These are phyloP conservation scores for Glaciozyma antarctica DNA, from an alignment of 768 basidiomycete genomes.

Conservation along the genomic window DNA sequence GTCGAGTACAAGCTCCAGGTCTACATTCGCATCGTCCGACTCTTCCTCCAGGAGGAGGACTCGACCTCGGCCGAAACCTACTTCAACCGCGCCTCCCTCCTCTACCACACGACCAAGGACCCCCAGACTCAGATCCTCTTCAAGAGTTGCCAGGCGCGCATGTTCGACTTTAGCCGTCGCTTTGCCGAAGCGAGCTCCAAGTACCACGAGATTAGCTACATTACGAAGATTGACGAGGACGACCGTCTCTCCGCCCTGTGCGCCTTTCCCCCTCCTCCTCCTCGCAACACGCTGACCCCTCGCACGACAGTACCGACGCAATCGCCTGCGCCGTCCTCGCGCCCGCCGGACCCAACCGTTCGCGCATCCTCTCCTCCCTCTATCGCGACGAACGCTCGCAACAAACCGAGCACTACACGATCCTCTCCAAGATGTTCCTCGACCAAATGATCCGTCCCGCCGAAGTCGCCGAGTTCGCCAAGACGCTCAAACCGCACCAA, in stretches of 20 bases:
- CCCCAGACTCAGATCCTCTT: slow-evolving; percentile 70
- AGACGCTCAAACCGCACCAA: slow-evolving; percentile 79
- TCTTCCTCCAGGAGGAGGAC: slow-evolving; percentile 91
- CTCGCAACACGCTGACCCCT: neutral
- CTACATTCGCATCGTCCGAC: slow-evolving; percentile 86
- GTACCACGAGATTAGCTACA: slow-evolving; percentile 69
- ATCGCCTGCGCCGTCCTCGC: slow-evolving; percentile 94
- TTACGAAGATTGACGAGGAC: slow-evolving; percentile 72
- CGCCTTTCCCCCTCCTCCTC: slow-evolving; percentile 36
- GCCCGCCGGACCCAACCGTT: slow-evolving; percentile 92
- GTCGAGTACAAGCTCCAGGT: slow-evolving; percentile 81
- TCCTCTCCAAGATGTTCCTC: slow-evolving; percentile 95
- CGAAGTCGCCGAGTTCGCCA: slow-evolving; percentile 84
- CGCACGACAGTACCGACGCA: slow-evolving; percentile 60
- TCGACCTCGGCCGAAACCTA: slow-evolving; percentile 96
- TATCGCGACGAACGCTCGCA: slow-evolving; percentile 85
- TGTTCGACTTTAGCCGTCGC: slow-evolving; percentile 81
- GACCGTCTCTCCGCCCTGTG: slow-evolving; percentile 86
- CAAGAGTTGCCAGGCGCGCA: slow-evolving; percentile 87
- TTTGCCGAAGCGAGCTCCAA: slow-evolving; percentile 88
- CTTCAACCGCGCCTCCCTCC: slow-evolving; percentile 86
- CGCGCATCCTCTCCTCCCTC: slow-evolving; percentile 79
- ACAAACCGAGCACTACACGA: slow-evolving; percentile 71
- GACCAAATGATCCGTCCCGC: slow-evolving; percentile 86
- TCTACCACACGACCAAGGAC: slow-evolving; percentile 70